Evolutionary conservation across 306 rosid genomes (phyloP).

Genomic region (Dryas alaskensis): DNA sequence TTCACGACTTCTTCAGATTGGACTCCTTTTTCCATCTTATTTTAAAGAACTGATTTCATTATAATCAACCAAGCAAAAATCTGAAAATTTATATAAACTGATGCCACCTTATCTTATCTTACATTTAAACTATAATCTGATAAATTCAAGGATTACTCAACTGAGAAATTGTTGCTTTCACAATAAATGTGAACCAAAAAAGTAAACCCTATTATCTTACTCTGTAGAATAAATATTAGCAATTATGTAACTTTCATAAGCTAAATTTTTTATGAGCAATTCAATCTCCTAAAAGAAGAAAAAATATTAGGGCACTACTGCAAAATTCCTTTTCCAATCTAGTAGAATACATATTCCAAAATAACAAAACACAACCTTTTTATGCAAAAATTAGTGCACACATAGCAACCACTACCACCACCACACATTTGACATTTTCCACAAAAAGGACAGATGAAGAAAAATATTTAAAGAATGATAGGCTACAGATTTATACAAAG

Average conservation of each 20-base stretch:
- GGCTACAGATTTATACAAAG: neutral
- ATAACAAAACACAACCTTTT: neutral
- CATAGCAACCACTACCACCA: neutral
- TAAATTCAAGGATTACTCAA: neutral
- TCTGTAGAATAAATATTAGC: neutral
- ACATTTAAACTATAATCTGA: neutral
- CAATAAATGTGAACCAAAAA: slow-evolving; percentile 11
- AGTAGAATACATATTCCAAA: neutral
- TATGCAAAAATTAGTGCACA: neutral
- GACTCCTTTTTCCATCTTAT: too few species aligned
- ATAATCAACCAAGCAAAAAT: neutral
- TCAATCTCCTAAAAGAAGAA: slow-evolving; percentile 2
- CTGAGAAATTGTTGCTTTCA: neutral
- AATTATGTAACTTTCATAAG: neutral
- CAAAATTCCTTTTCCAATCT: neutral
- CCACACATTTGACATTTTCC: neutral
- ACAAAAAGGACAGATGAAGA: neutral
- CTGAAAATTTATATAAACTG: neutral
- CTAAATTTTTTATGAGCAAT: neutral
- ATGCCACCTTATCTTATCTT: neutral
- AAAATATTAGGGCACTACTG: neutral
- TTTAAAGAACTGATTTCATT: too few species aligned
- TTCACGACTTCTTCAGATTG: too few species aligned
- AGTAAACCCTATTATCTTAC: neutral
- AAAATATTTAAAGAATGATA: neutral